Evolutionary conservation across 768 basidiomycete genomes (phyloP).

Genomic region (Hericium alpestre): DNA sequence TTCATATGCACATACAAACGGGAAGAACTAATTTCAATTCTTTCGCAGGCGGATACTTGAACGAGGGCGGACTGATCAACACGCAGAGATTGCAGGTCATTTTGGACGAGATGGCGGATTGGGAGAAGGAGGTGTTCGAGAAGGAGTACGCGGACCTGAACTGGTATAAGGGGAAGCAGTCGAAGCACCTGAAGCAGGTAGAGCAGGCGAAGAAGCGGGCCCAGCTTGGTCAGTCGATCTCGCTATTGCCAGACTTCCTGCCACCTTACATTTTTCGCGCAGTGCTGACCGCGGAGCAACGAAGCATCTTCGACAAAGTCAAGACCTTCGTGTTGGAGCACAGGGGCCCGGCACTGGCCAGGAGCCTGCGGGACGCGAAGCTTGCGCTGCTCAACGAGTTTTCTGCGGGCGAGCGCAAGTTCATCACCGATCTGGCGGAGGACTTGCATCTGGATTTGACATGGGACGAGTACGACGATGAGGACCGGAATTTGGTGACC

Average conservation of each 20-base stretch:
- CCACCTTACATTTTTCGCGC: background rate
- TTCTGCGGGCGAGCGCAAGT: conserved; percentile 68
- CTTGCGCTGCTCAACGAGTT: conserved; percentile 71
- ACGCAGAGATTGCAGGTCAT: conserved; percentile 74
- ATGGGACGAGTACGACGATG: conserved; percentile 92
- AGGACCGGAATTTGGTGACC: conserved; percentile 69
- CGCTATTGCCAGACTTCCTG: background rate
- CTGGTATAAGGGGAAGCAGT: conserved; percentile 93
- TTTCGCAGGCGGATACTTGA: conserved; percentile 76
- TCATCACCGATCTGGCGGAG: conserved; percentile 64
- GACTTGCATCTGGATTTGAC: conserved; percentile 67
- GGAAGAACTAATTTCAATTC: background rate
- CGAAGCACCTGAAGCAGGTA: conserved; percentile 56
- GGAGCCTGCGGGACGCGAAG: conserved; percentile 25
- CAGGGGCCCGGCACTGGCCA: conserved; percentile 26
- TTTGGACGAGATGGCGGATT: conserved; percentile 76
- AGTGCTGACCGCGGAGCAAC: conserved; percentile 69
- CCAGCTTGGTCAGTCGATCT: conserved; percentile 46
- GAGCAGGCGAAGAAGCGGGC: conserved; percentile 48
- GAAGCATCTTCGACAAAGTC: conserved; percentile 69
- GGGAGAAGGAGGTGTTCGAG: conserved; percentile 88
- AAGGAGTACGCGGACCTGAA: conserved; percentile 82
- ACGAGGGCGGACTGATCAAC: conserved; percentile 79
- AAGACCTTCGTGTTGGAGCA: conserved; percentile 57
- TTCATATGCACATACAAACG: background rate